Base-by-base conservation (phyloP, 2,329 filamentous ascomycete species). In the Pseudodiploospora longispora region DNA sequence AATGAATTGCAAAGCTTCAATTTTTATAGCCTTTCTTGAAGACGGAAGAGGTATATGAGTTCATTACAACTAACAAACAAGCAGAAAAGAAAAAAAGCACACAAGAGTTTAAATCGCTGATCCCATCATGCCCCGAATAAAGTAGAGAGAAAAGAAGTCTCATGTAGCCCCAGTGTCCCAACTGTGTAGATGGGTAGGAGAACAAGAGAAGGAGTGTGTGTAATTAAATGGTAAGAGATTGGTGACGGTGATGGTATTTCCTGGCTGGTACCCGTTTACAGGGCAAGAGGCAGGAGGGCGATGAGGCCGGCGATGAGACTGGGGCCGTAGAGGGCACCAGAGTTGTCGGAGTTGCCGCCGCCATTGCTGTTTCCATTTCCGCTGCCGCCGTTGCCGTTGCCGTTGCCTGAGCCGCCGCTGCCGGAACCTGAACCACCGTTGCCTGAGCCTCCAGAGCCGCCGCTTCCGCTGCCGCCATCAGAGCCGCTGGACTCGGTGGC, bases 241-340 rank as follows among this genome's bases (percentile, higher is more conserved):
- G 19, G 19, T 19, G 19, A 19, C 19, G 19, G 19, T 3, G 19
- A 19, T 19, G 19, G 19, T 19, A 19, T 19, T 34, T 12, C 35
- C 40, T 6, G 34, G 32, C 9, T 35, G 42, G 5, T 52, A 39
- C 27, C 38, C 12, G 6, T 10, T 52, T 48, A 61, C n/a, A 60
- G 48, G 36, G 59, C 8, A 27, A 61, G 47, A 40, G 57, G 57
- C 29, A 55, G 29, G 3, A 58, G 37, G 6, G 47, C 58, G 9
- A 60, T 9, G 7, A 57, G 43, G 9, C 54, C 56, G 19, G 52
- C 42, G 27, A 61, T 31, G 12, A 52, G 38, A 38, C 38, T 52
- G 5, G 58, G 57, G 27, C 52, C 35, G 19, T 43, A 43, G 40
- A 49, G 36, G 6, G 38, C 41, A 9, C 55, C 57, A 39, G 53